Evolutionary conservation across 768 basidiomycete genomes (phyloP), one percentile per base, ranked within the genome.

Genomic region (Macrolepiota fuliginosa): DNA sequence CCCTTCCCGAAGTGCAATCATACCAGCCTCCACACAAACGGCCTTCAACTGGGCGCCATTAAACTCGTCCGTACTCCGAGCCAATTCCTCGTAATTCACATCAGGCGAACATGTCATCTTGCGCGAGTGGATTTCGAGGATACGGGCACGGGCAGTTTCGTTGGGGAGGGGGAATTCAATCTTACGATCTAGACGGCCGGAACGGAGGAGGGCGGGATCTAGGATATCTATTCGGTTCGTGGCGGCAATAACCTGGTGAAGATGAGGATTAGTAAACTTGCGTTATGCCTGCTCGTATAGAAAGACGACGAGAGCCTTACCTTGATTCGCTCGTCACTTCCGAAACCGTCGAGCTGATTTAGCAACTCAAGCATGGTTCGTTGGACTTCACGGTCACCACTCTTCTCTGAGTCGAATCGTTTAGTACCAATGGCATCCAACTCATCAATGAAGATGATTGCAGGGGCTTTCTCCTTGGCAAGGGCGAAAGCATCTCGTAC

Each of bases 361-460:
- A 99, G 85, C 49, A 99, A 82, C 72, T 99, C 97, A 70, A 99
- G 80, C 97, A 99, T 99, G n/a, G 97, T 99, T 64, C 97, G 80
- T 75, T 99, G 97, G n/a, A 99, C 97, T 73, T 99, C 97, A 72
- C 97, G 86, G 74, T 99, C 97, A 64, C 97, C 97, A 69, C 93
- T 93, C 83, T 98, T 99, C 76, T 98, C 96, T 17, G 92, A 95
- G 70, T 99, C 97, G 71, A 98, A 98, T 7, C 97, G 91, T 73
- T 98, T 98, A 11, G 96, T 98, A 45, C 96, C 96, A 67, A 98
- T 96, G n/a, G 96, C 96, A 73, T 98, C 96, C 71, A 98, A 75
- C 71, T 98, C 96, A 69, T 98, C 96, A 65, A 98, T 98, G 77
- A 98, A 98, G 74, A 98, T 98, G 73, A 98, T 98, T n/a, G 95